These are phyloP conservation scores for Quercus rubra DNA, from an alignment of 306 rosid genomes.

Conservation along the genomic window DNA sequence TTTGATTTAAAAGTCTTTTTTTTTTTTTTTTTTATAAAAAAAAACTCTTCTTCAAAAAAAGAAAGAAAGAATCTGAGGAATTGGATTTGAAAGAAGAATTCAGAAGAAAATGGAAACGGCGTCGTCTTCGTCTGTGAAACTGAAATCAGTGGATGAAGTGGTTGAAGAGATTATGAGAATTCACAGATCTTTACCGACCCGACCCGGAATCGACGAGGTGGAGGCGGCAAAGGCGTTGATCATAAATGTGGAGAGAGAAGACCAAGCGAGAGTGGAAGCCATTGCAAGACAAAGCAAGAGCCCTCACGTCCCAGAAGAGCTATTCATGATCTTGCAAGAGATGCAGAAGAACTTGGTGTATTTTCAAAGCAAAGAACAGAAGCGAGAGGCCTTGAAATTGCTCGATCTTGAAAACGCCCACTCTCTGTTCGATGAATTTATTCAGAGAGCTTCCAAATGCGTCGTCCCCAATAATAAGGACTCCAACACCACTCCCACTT, in stretches of 20 bases:
- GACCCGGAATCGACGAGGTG: conserved; percentile 72
- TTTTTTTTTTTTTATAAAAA: no score
- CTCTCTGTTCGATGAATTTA: conserved; percentile 59
- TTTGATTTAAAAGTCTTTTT: no score
- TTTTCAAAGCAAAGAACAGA: conserved; percentile 61
- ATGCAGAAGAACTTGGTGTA: conserved; percentile 55
- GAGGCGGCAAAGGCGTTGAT: conserved; percentile 66
- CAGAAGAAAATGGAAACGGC: conserved; percentile 30
- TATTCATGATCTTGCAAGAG: conserved; percentile 67
- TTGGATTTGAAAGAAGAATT: not conserved
- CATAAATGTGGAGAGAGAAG: conserved; percentile 59
- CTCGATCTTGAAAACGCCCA: conserved; percentile 74
- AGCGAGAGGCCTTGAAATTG: conserved; percentile 59
- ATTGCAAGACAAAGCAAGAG: conserved; percentile 48
- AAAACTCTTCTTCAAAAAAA: no score
- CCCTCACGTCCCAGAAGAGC: conserved; percentile 61
- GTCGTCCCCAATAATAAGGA: conserved; percentile 29
- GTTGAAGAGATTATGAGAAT: conserved; percentile 78
- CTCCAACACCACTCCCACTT: conserved; percentile 7
- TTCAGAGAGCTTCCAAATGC: conserved; percentile 81
- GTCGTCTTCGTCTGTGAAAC: conserved; percentile 4
- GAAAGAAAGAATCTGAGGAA: not conserved
- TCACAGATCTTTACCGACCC: conserved; percentile 61
- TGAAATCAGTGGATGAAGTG: conserved; percentile 45
- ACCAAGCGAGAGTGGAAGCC: conserved; percentile 56